Evolutionary conservation across 805 yeast species (phyloP).

Genomic region (Hanseniaspora lachancei): DNA sequence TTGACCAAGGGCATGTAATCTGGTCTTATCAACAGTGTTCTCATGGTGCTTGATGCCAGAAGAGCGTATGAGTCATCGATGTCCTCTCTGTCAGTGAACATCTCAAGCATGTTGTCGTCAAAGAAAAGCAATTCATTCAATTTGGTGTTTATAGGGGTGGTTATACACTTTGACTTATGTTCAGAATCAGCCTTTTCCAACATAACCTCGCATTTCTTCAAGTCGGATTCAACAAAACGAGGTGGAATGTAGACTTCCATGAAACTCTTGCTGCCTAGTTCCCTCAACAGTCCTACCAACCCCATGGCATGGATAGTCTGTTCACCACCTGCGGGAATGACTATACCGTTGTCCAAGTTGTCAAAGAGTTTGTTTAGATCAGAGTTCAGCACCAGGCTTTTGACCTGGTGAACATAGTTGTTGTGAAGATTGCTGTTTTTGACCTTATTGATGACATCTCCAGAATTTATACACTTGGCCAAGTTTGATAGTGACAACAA

Average conservation of each 20-base stretch:
- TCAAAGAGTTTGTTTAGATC: not conserved
- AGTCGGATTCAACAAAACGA: conserved; percentile 29
- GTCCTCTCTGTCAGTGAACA: conserved; percentile 24
- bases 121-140: not conserved
- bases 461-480: not conserved
- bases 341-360: conserved; percentile 42
- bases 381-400: not conserved
- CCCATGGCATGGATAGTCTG: conserved; percentile 51
- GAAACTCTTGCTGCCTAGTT: conserved; percentile 55
- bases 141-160: not conserved
- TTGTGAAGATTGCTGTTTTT: not conserved
- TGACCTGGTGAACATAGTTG: not conserved
- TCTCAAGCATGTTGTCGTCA: not conserved
- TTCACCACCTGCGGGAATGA: conserved; percentile 60
- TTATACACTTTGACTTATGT: conserved; percentile 18
- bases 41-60: conserved; percentile 56
- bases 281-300: conserved; percentile 42
- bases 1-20: conserved; percentile 51
- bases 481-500: not conserved
- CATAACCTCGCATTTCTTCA: conserved; percentile 19
- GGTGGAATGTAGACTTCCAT: conserved; percentile 73
- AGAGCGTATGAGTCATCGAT: conserved; percentile 57
- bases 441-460: not conserved
- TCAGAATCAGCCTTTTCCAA: conserved; percentile 49
- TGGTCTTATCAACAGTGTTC: conserved; percentile 54